Evolutionary conservation across 306 rosid species (phyloP).

Genomic region (Begonia fuchsioides): DNA sequence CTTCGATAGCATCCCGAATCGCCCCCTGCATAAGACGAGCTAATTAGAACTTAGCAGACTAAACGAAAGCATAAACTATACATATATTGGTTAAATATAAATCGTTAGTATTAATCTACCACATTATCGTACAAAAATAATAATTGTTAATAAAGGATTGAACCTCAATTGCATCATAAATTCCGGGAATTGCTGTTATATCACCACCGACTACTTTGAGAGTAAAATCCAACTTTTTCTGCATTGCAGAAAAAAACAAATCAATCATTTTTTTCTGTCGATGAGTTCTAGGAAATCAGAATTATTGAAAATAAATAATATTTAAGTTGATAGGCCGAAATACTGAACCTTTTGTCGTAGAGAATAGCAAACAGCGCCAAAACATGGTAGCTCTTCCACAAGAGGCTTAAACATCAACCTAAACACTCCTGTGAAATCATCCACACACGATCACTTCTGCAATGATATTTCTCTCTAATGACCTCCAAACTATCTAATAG

Average conservation of each 20-base stretch:
- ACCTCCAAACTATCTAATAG: too few relatives aligned
- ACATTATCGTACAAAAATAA: too few relatives aligned
- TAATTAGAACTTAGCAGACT: conserved; percentile 3
- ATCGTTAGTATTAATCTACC: too few relatives aligned
- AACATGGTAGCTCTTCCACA: conserved; percentile 83
- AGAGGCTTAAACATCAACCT: conserved; percentile 90
- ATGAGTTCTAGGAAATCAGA: background rate
- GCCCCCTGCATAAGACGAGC: conserved; percentile 42
- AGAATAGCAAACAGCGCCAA: conserved; percentile 93
- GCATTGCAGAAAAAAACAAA: conserved; percentile 14
- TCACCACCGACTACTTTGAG: conserved; percentile 87
- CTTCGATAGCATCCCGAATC: conserved; percentile 87
- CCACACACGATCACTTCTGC: too few relatives aligned
- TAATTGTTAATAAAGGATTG: conserved; percentile 13
- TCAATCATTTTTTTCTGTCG: background rate
- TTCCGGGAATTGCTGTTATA: conserved; percentile 82
- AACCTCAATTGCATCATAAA: conserved; percentile 69
- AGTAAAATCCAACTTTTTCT: conserved; percentile 83
- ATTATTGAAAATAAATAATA: too few relatives aligned
- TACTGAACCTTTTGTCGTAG: conserved; percentile 62
- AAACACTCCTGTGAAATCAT: conserved; percentile 88
- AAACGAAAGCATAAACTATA: too few relatives aligned
- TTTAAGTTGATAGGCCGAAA: background rate
- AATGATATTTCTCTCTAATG: too few relatives aligned
- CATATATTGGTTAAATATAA: too few relatives aligned